Base-by-base conservation (phyloP, 768 basidiomycete species). In the Ramaria sp. region DNA sequence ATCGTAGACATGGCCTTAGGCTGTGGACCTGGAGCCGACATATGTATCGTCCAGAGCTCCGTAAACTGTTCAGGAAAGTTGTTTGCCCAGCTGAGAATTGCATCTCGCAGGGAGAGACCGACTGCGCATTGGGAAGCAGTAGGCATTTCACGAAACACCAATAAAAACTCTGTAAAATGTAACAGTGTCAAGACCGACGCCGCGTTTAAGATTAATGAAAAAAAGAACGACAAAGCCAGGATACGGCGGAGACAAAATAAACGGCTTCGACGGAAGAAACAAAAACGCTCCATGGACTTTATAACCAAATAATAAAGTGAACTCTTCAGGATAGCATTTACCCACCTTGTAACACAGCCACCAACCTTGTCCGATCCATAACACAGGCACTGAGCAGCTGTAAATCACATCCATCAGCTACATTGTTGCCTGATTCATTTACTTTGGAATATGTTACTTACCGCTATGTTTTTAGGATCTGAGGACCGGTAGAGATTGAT, bases 51-150 rank as follows among this genome's bases (percentile, higher is more conserved):
- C 53, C 53, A 55, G 9, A 55, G 13, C 12, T 37, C 42, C 28
- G 15, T 10, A 55, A 47, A 45, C 20, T 55, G 43, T 18, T 16
- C 5, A 20, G 53, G 32, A 55, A 24, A 55, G 34, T 32, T 38
- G 3, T 45, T 22, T 18, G 25, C 22, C 42, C 42, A 55, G 34
- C 47, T 44, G 9, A 55, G n/a, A 5, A 55, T 38, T 18, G 45
- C 24, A 28, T 27, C 53, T 3, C 53, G 53, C 45, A 55, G 13
- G 28, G 45, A 5, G 16, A 55, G 16, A 45, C 53, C 13, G n/a
- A 43, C 30, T 27, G 24, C 43, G 10, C 32, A 22, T 27, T 55
- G 53, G 15, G 53, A 43, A 3, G 43, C 43, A 15, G 13, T 32
- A 28, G 44, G 15, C 18, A 55, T 44, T 9, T 36, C 32, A 2